These are phyloP conservation scores for Aureobasidium musti DNA, from an alignment of 2,329 filamentous ascomycete species.

Conservation along the genomic window DNA sequence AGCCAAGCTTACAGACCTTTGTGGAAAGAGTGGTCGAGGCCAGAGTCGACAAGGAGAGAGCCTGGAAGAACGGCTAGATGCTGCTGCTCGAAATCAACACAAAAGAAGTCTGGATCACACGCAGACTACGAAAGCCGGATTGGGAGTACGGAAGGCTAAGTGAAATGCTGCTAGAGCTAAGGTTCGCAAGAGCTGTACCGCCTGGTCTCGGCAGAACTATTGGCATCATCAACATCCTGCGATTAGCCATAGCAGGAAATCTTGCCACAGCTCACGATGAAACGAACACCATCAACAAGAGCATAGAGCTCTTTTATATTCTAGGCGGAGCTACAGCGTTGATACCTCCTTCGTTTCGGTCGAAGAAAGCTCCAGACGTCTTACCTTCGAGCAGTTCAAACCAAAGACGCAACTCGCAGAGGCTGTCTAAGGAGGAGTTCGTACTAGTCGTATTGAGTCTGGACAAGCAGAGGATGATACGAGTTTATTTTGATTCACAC, in stretches of 20 bases:
- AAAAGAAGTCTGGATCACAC: not conserved
- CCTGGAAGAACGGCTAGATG: constrained; percentile 30
- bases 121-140: not conserved
- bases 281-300: too few species aligned
- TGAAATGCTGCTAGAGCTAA: not conserved
- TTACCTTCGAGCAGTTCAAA: too few species aligned
- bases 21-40: constrained; percentile 29
- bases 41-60: constrained; percentile 27
- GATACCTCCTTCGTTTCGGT: too few species aligned
- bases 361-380: too few species aligned
- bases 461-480: too few species aligned
- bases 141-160: not conserved
- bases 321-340: too few species aligned
- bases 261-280: not conserved
- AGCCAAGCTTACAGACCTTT: constrained; percentile 10
- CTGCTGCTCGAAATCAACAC: not conserved
- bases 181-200: not conserved
- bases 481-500: too few species aligned
- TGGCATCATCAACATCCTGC: not conserved
- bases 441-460: too few species aligned
- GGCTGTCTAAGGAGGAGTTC: too few species aligned
- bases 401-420: too few species aligned
- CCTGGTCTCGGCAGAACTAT: too few species aligned
- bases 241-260: not conserved
- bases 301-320: too few species aligned